Evolutionary conservation across 2,329 filamentous ascomycete genomes (phyloP), one percentile per base, ranked within the genome.

Genomic region (Fusarium clavum): DNA sequence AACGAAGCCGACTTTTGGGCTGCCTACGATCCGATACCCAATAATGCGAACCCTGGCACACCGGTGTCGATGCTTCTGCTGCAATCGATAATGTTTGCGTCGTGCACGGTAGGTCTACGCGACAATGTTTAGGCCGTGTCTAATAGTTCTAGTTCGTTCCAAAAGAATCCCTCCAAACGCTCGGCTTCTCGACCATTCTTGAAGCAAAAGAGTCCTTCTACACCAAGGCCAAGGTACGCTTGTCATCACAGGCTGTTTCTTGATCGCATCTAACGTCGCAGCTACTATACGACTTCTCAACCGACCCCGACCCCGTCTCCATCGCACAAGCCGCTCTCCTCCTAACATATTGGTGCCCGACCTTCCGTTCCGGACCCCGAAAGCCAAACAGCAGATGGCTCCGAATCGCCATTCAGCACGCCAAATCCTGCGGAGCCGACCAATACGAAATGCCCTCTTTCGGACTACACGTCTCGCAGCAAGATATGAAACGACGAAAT

Each of bases 21-120:
- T 6, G 60, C 38, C 1, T 72, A 72, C 4, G 69, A 72, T 7
- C 51, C 67, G 5, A 32, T 18, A 8, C 32, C 38, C 2, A 57
- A 51, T 20, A 45, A 38, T n/a, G n/a, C 11, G 8, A 43, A 41
- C 4, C n/a, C 43, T 5, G 70, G 63, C 2, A 57, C 57, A 7
- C 70, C 63, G 1, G 65, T 71, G 10, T 72, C 69, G 2, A 48
- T 72, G 49, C 49, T 72, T 8, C 6, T 72, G 3, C 1, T 72
- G 8, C 70, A 72, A 25, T 69, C 70, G 0, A 72, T 72, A 54
- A 65, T 72, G 58, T 72, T 72, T 58, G 70, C 67, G 22, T 61
- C 70, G 2, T 72, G 63, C n/a, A 71, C 70, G 10, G 70, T 72
- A 60, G 4, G 70, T 68, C 20, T 11, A 27, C 22, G 27, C 25